Evolutionary conservation across 352 stramenopile species (phyloP), one percentile per base, ranked within the genome.

Genomic region (Pythium aquatile): DNA sequence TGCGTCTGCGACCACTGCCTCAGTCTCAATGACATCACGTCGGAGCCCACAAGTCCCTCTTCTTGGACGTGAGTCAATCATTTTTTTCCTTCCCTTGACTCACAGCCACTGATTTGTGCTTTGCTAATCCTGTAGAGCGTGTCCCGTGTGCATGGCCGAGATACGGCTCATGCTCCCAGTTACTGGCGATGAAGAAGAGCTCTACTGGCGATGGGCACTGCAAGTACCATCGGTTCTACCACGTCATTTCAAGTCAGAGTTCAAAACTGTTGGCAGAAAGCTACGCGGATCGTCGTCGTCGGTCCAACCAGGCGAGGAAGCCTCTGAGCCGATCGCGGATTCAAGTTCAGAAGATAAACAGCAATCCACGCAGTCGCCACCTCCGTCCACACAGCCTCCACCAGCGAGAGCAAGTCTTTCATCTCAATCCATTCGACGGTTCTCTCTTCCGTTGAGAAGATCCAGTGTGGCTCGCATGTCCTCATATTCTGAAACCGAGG

Each of bases 131-230:
- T 40, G n/a, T 51, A 90, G 81, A 11, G 72, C 73, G 5, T 91
- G 82, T 32, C 80, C 80, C 1, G 74, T 91, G n/a, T 90, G 82
- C 33, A 82, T 82, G 72, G 39, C 61, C 16, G 75, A 88, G 8
- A 87, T 91, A 20, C 75, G 68, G 32, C 59, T 88, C n/a, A 85
- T 91, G 54, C 62, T 91, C 16, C 70, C 77, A 13, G 63, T 81
- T 46, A 76, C 73, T 10, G 80, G 77, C 1, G 69, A 80, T 10
- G 83, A 88, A 53, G 79, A 87, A 40, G 66, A 86, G 3, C 59
- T 78, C 30, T 91, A 88, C 63, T 91, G 83, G 80, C 67, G 72
- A 46, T 89, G 79, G 82, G 77, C 77, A 13, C 48, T 78, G 2
- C 74, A 91, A 32, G 69, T 83, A 16, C 74, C 78, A 39, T 79